Conservation (phyloP, 768 basidiomycete species). For the Amanita muscaria region DNA sequence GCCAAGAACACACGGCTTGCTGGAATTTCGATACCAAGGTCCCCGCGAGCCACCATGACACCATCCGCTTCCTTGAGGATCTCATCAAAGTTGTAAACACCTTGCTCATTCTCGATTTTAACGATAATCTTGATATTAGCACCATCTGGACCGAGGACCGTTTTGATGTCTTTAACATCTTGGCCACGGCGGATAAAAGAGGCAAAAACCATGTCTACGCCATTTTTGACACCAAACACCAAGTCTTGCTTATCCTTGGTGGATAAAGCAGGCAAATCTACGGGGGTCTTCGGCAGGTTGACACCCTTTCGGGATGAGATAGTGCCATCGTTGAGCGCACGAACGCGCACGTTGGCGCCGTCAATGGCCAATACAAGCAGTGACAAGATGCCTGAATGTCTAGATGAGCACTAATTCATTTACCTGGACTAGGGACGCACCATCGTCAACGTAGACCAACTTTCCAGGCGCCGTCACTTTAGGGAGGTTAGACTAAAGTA, state of each 20-base stretch:
- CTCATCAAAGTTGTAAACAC: conserved; percentile 98
- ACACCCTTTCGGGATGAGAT: conserved; percentile 98
- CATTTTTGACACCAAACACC: conserved; percentile 91
- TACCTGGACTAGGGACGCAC: conserved; percentile 25
- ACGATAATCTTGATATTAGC: conserved; percentile 97
- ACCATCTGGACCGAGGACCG: conserved; percentile 90
- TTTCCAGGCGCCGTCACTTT: conserved; percentile 98
- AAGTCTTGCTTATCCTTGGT: conserved; percentile 98
- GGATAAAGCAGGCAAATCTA: conserved; percentile 95
- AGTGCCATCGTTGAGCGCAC: conserved; percentile 82
- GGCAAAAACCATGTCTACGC: conserved; percentile 98
- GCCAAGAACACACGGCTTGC: conserved; percentile 98
- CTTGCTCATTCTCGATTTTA: conserved; percentile 99
- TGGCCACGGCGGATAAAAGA: conserved; percentile 96
- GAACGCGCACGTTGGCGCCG: conserved; percentile 71
- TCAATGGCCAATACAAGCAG: conserved; percentile 90
- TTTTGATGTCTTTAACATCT: conserved; percentile 90
- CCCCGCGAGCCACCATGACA: conserved; percentile 99
- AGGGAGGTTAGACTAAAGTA: conserved; percentile 69
- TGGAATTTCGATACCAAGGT: conserved; percentile 99
- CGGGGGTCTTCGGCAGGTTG: conserved; percentile 95
- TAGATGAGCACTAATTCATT: neutral
- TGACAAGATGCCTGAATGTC: conserved; percentile 64
- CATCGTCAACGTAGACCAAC: conserved; percentile 96
- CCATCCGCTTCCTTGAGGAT: conserved; percentile 92